A percentile compares a stretch with the other conserved stretches of the same genome.
Conservation (phyloP, 129 eudicot species). For the Scalesia atractyloides region DNA sequence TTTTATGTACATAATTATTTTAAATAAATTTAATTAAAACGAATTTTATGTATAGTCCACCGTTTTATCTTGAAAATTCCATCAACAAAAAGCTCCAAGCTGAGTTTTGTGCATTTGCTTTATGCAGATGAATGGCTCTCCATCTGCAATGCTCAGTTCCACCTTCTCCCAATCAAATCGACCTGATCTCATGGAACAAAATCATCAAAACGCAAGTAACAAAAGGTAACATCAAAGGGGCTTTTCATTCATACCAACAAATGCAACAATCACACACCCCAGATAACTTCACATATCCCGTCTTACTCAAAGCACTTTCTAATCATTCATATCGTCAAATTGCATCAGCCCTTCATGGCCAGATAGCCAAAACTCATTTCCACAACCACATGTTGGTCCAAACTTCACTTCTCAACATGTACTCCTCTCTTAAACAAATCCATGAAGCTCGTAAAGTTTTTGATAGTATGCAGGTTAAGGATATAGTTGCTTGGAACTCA, state of each 20-base stretch:
- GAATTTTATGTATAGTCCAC: too few relatives aligned
- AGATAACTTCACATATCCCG: slow-evolving; percentile 57
- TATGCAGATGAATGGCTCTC: slow-evolving; percentile 29
- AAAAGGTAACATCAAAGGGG: slow-evolving; percentile 36
- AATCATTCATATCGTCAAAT: slow-evolving; percentile 18
- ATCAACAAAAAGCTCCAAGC: too few relatives aligned
- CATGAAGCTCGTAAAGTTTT: slow-evolving; percentile 40
- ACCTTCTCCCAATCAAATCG: slow-evolving; percentile 15
- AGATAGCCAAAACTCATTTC: slow-evolving; percentile 35
- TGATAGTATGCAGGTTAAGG: slow-evolving; percentile 35
- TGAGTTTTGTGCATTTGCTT: neutral
- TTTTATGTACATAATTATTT: too few relatives aligned
- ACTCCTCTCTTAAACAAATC: slow-evolving; percentile 29
- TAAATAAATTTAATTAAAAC: too few relatives aligned
- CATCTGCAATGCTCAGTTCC: slow-evolving; percentile 33
- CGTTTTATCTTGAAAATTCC: slow-evolving; percentile 20
- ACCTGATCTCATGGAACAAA: slow-evolving; percentile 50
- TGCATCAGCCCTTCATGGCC: slow-evolving; percentile 56
- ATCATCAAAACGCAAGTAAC: slow-evolving; percentile 42
- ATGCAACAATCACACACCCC: slow-evolving; percentile 41
- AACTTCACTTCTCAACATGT: slow-evolving; percentile 50
- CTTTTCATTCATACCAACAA: slow-evolving; percentile 34
- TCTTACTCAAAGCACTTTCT: slow-evolving; percentile 46
- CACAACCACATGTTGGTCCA: slow-evolving; percentile 38
- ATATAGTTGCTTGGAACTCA: slow-evolving; percentile 51